Conservation (phyloP, 2,329 filamentous ascomycete genomes). For the Phyllosticta citrichinensis region DNA sequence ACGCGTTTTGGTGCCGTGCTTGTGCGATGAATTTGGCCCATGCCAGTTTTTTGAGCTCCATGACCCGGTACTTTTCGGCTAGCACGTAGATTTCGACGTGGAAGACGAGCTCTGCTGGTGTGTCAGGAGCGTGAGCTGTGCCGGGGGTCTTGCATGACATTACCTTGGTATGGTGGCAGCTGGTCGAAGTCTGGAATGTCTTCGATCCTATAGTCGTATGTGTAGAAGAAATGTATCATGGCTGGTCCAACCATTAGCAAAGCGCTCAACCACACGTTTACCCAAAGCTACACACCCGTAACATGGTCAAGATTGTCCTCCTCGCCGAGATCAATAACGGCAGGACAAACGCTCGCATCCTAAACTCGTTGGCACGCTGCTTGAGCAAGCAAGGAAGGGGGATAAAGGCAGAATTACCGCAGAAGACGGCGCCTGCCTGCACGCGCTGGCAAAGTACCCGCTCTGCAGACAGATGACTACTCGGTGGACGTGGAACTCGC, state of each 20-base stretch:
- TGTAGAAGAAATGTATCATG: slow-evolving; percentile 2
- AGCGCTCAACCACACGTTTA: not conserved
- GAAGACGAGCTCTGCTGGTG: not conserved
- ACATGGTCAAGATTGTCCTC: not conserved
- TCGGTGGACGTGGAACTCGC: not conserved
- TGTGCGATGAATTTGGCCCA: not conserved
- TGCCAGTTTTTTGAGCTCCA: not conserved
- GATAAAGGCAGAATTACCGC: not conserved
- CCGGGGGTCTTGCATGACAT: not conserved
- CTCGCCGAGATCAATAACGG: slow-evolving; percentile 3
- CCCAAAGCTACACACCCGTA: not conserved
- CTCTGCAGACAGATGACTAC: not conserved
- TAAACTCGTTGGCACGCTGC: not conserved
- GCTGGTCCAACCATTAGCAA: not conserved
- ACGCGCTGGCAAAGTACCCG: not conserved
- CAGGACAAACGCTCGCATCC: not conserved
- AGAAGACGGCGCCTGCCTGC: not conserved
- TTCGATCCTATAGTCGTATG: not conserved
- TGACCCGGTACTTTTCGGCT: not conserved
- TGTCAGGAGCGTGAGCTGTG: not conserved
- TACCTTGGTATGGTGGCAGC: not conserved
- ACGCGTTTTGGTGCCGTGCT: not conserved
- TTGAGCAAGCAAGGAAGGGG: not conserved
- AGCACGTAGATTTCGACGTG: not conserved
- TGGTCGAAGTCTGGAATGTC: not conserved